phyloP scores from a whole-genome alignment of 2,329 filamentous ascomycete genomes.

The Zalaria sp. region DNA sequence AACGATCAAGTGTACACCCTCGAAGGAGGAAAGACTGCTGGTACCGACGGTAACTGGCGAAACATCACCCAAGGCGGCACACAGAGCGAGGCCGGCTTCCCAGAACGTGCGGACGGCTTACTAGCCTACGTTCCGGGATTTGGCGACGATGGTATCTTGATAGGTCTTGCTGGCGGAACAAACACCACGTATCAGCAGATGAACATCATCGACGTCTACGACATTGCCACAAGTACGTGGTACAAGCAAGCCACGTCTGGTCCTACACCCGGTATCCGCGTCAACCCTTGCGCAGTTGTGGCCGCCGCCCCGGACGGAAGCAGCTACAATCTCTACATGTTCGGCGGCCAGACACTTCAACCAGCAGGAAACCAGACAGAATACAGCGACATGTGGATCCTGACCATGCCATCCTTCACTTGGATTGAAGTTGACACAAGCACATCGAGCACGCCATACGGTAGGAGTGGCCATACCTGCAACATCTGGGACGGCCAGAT shows the following conservation, averaged over 20 bases:
- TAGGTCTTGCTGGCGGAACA: slow-evolving; percentile 65
- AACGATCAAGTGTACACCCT: slow-evolving; percentile 50
- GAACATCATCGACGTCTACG: slow-evolving; percentile 67
- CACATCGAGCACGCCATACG: slow-evolving; percentile 35
- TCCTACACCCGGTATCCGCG: slow-evolving; percentile 43
- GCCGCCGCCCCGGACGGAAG: slow-evolving; percentile 51
- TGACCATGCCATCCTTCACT: slow-evolving; percentile 66
- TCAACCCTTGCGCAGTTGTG: slow-evolving; percentile 58
- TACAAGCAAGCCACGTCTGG: slow-evolving; percentile 57
- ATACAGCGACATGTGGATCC: slow-evolving; percentile 65
- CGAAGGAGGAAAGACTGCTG: slow-evolving; percentile 40
- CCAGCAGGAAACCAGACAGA: slow-evolving; percentile 44
- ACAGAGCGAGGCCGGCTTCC: slow-evolving; percentile 52
- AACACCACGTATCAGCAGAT: slow-evolving; percentile 54
- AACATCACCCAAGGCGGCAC: slow-evolving; percentile 62
- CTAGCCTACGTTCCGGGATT: slow-evolving; percentile 66
- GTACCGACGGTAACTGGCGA: slow-evolving; percentile 48
- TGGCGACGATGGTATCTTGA: slow-evolving; percentile 58
- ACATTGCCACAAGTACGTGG: slow-evolving; percentile 56
- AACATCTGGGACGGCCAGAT: slow-evolving; percentile 70
- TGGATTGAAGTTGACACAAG: slow-evolving; percentile 55
- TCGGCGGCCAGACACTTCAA: slow-evolving; percentile 59
- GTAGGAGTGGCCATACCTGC: slow-evolving; percentile 60
- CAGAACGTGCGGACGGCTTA: slow-evolving; percentile 59
- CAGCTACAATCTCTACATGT: slow-evolving; percentile 66